Evolutionary conservation across 768 basidiomycete genomes (phyloP).

Genomic region (Russula olivacea): DNA sequence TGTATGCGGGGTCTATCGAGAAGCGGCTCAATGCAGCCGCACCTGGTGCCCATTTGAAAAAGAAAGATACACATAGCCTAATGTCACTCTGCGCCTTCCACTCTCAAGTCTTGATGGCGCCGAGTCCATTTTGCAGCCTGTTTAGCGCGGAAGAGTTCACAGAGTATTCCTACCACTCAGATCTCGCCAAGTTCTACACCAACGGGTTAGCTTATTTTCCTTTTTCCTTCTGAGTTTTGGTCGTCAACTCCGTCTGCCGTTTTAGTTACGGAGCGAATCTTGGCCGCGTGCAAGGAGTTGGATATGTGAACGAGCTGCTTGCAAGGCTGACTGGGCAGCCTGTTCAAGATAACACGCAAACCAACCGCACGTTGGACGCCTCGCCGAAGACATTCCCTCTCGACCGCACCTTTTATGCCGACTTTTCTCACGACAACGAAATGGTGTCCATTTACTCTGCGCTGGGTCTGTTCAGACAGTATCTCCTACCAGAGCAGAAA

Average conservation of each 20-base stretch:
- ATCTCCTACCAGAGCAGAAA: slow-evolving; percentile 12
- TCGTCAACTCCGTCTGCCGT: background rate
- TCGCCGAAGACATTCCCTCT: slow-evolving; percentile 67
- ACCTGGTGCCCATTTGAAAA: slow-evolving; percentile 53
- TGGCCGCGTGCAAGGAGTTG: slow-evolving; percentile 76
- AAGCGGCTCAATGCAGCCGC: slow-evolving; percentile 54
- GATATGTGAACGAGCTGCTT: slow-evolving; percentile 85
- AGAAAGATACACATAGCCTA: slow-evolving; percentile 50
- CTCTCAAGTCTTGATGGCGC: slow-evolving; percentile 45
- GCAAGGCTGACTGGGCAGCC: slow-evolving; percentile 64
- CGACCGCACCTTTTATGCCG: slow-evolving; percentile 57
- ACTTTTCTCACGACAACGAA: slow-evolving; percentile 84
- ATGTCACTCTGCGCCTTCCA: slow-evolving; percentile 80
- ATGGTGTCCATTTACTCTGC: slow-evolving; percentile 73
- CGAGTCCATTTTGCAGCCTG: slow-evolving; percentile 67
- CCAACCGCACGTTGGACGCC: slow-evolving; percentile 65
- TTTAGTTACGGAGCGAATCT: slow-evolving; percentile 59
- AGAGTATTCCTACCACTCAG: slow-evolving; percentile 62
- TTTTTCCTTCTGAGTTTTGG: background rate
- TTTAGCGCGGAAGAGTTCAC: slow-evolving; percentile 60
- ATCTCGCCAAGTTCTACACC: slow-evolving; percentile 73
- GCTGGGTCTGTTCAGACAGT: slow-evolving; percentile 39
- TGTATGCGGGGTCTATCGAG: slow-evolving; percentile 51
- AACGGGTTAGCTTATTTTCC: slow-evolving; percentile 49
- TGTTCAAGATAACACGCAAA: slow-evolving; percentile 65